Evolutionary conservation across 73 alveolate species (phyloP).

Genomic region (Paramecium sexaurelia): DNA sequence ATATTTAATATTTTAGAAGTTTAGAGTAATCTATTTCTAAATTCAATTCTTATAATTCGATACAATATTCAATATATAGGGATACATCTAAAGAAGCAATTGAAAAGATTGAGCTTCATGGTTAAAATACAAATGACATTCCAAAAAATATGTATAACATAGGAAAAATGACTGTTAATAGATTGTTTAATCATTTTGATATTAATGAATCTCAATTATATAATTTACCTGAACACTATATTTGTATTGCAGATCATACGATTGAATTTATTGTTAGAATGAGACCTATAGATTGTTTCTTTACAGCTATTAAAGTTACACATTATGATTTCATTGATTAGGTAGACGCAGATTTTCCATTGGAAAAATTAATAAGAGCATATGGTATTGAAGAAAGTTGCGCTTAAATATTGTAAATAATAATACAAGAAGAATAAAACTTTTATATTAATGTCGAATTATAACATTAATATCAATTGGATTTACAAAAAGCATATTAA

Average conservation of each 20-base stretch:
- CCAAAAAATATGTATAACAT: neutral
- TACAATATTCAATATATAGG: neutral
- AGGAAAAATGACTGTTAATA: neutral
- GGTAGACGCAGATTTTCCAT: neutral
- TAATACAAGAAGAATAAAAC: neutral
- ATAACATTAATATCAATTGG: neutral
- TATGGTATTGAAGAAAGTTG: slow-evolving; percentile 38
- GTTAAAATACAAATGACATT: neutral
- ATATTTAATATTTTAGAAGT: neutral
- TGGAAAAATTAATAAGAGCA: neutral
- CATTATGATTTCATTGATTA: neutral
- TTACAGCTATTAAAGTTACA: slow-evolving; percentile 30
- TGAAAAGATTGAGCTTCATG: neutral
- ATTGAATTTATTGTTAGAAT: neutral
- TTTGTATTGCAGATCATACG: neutral
- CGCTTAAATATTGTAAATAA: neutral
- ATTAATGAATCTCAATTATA: neutral
- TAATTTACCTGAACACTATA: slow-evolving; percentile 15
- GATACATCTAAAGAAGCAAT: slow-evolving; percentile 7
- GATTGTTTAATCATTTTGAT: neutral
- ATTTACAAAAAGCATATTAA: neutral
- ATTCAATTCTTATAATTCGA: neutral
- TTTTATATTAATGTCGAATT: slow-evolving; percentile 29
- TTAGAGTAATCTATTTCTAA: neutral
- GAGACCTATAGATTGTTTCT: slow-evolving; percentile 33